phyloP scores from a whole-genome alignment of 2,329 filamentous ascomycete genomes.

The Colletotrichum camelliae region DNA sequence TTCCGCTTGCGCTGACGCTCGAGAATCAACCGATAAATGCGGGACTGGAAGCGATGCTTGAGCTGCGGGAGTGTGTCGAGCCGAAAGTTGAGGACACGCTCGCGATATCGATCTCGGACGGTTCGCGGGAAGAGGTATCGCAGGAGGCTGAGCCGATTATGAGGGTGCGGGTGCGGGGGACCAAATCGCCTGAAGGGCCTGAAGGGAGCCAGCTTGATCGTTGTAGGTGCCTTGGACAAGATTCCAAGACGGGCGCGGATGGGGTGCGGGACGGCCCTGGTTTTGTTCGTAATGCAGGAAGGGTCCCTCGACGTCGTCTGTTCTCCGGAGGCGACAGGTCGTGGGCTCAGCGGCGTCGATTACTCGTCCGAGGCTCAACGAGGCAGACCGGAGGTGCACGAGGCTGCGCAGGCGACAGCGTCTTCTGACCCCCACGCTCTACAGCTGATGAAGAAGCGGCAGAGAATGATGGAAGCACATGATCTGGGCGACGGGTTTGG shows the following conservation, averaged over 20 bases:
- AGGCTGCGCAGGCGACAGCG: constrained; percentile 15
- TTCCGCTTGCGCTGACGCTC: constrained; percentile 63
- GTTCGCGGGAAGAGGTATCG: constrained; percentile 73
- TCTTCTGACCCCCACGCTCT: constrained; percentile 19
- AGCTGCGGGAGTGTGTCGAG: constrained; percentile 76
- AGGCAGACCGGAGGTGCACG: not conserved
- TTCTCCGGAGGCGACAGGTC: not conserved
- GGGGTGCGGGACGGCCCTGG: not conserved
- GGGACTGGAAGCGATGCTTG: constrained; percentile 74
- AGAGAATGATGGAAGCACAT: constrained; percentile 16
- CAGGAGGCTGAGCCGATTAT: constrained; percentile 56
- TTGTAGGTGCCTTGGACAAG: constrained; percentile 17
- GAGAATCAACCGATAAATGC: constrained; percentile 77
- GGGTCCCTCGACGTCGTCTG: not conserved
- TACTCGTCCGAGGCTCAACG: not conserved
- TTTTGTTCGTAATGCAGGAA: not conserved
- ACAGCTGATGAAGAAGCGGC: constrained; percentile 9
- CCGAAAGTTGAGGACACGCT: constrained; percentile 72
- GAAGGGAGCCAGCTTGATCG: constrained; percentile 49
- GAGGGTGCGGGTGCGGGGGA: constrained; percentile 41
- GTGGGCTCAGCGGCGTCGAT: not conserved
- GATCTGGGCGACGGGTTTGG: constrained; percentile 5
- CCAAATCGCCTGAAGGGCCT: constrained; percentile 46
- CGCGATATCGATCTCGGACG: constrained; percentile 66
- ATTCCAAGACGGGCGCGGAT: constrained; percentile 5